Evolutionary conservation across 495 filamentous ascomycete species (phyloP), one percentile per base, ranked within the genome.

Genomic region (Lasiosphaeria hispida): DNA sequence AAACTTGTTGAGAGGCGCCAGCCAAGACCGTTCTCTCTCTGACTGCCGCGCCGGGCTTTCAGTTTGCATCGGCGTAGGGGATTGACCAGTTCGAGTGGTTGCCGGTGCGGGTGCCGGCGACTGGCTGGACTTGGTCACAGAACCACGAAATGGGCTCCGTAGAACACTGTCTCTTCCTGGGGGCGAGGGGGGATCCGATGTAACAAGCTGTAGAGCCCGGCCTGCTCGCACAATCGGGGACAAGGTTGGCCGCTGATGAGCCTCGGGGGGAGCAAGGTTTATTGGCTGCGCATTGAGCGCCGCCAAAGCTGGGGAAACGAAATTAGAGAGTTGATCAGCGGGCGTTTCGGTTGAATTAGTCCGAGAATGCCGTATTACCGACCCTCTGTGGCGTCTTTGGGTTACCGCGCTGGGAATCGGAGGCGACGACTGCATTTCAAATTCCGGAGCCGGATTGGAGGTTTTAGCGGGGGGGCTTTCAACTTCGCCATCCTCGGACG

Each of bases 161-260:
- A 83, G 65, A 7, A 56, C 70, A 53, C 61, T 81, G 67, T 49
- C 78, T 65, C 42, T 52, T 55, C 63, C 75, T 57, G 58, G 67
- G 7, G 81, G 78, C 0, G 80, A 80, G 7, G 79, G 75, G 48
- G 72, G 72, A 53, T 81, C 79, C 4, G 79, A 79, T 40, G 80
- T 75, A 14, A 82, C 73, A 61, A 74, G 71, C 55, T 81, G 79
- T 13, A 83, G 69, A 33, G 72, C 74, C 49, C 75, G 72, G 11
- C 81, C 80, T 39, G 72, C 76, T 56, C 80, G 71, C 11, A 79
- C 72, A 36, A 82, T 81, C 2, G 81, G 79, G 13, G 80, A 82
- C 0, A 83, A 68, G 11, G 70, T 70, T 17, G 78, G 77, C 33
- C 77, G 65, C 13, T 37, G 57, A 10, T 61, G 65, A 5, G 48